Evolutionary conservation across 441 rosid species (phyloP), one percentile per base, ranked within the genome.

Genomic region (Adansonia madagascariensis): DNA sequence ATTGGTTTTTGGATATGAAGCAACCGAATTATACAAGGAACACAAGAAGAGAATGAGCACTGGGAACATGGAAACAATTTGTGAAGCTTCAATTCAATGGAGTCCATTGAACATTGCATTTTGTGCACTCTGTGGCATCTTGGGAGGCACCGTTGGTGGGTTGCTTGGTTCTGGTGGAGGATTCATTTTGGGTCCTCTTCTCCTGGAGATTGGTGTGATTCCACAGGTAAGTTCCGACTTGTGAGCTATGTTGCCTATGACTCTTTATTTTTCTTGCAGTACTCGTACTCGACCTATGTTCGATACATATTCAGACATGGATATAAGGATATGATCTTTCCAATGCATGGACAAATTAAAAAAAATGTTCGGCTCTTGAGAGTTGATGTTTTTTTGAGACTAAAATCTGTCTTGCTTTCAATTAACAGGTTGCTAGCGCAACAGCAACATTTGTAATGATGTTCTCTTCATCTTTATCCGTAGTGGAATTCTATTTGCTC

Each of bases 381-480:
- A 15, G n/a, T 14, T 52, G n/a, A 52, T 52, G 66, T 18, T 61
- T 27, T 61, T 31, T 46, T 62, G 55, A 46, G 46, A 46, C n/a
- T 65, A 46, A 44, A 68, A 49, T 10, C 18, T 12, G 72, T 6
- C 24, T 9, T 24, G 18, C 1, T 47, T 47, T 49, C 3, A 50
- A 49, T 57, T 17, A n/a, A 50, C 84, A 93, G 97, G 99, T 93
- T 22, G 95, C 99, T 43, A 93, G 99, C 63, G 99, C 95, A 5
- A 95, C 99, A 59, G 94, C 98, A 4, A 95, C 99, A 1, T 95
- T 95, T 75, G 98, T 95, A 82, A 95, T 95, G 98, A 86, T 94
- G 97, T 95, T 89, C 80, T 95, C 99, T 2, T 92, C 99, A 12
- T 93, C 98, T 47, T 85, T 95, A 77, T 95, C 99, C 0, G 98